phyloP scores from a whole-genome alignment of 345 rosid species.

The Linum usitatissimum region DNA sequence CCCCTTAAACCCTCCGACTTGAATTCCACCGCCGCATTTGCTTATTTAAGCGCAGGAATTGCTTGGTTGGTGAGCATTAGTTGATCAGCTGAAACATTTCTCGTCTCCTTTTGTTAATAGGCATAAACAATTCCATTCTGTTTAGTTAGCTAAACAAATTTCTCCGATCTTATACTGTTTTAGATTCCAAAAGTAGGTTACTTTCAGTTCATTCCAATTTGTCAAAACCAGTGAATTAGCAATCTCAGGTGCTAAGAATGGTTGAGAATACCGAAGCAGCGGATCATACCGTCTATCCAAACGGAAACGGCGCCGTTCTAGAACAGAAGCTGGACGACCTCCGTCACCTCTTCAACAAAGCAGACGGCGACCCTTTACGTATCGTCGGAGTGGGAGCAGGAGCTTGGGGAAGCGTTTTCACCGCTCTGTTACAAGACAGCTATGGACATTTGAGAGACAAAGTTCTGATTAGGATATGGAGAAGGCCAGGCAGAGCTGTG shows the following conservation, averaged over 20 bases:
- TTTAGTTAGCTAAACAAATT: too few species aligned
- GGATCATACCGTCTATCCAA: constrained; percentile 20
- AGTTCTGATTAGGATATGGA: constrained; percentile 86
- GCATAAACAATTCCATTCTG: too few species aligned
- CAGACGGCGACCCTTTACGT: constrained; percentile 72
- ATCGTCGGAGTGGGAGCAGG: constrained; percentile 16
- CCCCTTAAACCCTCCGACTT: too few species aligned
- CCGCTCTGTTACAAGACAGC: constrained; percentile 26
- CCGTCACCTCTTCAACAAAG: constrained; percentile 20
- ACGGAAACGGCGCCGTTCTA: constrained; percentile 24
- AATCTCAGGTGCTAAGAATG: constrained; percentile 16
- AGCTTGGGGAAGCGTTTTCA: constrained; percentile 7
- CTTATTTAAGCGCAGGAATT: too few species aligned
- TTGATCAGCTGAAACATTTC: too few species aligned
- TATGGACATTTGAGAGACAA: constrained; percentile 75
- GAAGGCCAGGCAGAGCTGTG: constrained; percentile 46
- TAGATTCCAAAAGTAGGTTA: too few species aligned
- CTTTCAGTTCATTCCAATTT: too few species aligned
- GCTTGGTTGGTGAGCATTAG: too few species aligned
- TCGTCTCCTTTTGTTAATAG: too few species aligned
- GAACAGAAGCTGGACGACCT: constrained; percentile 20
- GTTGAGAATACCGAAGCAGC: constrained; percentile 32
- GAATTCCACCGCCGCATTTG: too few species aligned
- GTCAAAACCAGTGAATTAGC: too few species aligned
- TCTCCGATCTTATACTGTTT: too few species aligned